Base-by-base conservation (phyloP, 768 basidiomycete species). In the Epithele typhae region DNA sequence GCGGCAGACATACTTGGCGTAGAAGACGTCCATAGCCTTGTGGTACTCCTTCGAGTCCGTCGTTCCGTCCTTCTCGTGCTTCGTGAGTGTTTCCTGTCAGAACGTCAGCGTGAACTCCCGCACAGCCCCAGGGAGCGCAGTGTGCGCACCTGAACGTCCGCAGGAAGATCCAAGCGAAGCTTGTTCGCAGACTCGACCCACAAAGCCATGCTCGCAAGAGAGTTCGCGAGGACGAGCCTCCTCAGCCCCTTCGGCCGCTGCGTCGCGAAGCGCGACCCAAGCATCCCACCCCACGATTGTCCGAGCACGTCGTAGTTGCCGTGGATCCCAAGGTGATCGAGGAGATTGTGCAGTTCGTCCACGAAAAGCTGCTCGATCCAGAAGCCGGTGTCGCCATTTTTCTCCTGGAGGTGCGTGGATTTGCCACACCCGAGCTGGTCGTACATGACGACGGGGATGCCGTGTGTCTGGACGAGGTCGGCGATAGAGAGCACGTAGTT, bases 271-370 rank as follows among this genome's bases (percentile, higher is more conserved):
- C 74, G 68, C 12, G 64, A 52, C 0, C 62, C 76, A 7, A 81
- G 64, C 58, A 76, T 75, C 1, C 74, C 79, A n/a, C 79, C 81
- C 78, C 78, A 80, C 5, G 76, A 78, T 37, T 81, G 79, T 0
- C 81, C 81, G 4, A 72, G 50, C 5, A 81, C 54, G 54, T 73
- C 68, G 57, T 69, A 81, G 15, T 58, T 49, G 5, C 59, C 54
- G 5, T 55, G 35, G 46, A 79, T 67, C 0, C 62, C 66, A 21
- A 82, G 60, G n/a, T 73, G 49, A 1, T 52, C 35, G 21, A 81
- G 47, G 11, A 82, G 52, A 45, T 77, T 79, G 15, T 67, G 66
- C 24, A 83, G 72, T 63, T 83, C 76, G 37, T 72, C 72, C 48
- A 77, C 57, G 63, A 78, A 82, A 5, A 82, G 70, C 5, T 74